phyloP scores from a whole-genome alignment of 163 green algal genomes.

The Prototheca stagnorum region DNA sequence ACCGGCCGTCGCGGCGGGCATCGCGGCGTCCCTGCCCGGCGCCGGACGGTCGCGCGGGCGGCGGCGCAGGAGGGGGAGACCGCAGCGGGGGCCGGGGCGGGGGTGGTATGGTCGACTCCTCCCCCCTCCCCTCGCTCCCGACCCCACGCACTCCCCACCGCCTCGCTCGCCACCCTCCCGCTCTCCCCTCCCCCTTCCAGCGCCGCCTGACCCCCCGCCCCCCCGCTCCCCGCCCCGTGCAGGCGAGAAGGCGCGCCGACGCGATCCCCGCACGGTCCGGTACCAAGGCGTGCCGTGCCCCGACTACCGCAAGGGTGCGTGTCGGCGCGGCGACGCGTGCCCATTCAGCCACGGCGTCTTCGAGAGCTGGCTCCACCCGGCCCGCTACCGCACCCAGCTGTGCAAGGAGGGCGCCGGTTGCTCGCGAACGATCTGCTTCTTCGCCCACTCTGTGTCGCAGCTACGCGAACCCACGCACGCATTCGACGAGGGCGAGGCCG shows the following conservation, averaged over 20 bases:
- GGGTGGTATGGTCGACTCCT: no score
- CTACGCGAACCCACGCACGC: constrained; percentile 19
- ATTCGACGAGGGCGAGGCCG: background rate
- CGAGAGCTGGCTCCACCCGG: constrained; percentile 19
- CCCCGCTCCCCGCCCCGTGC: constrained; percentile 21
- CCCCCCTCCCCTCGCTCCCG: no score
- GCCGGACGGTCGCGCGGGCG: no score
- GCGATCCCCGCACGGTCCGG: constrained; percentile 13
- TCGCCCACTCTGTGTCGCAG: constrained; percentile 53
- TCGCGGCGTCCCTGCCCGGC: no score
- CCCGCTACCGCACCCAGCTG: constrained; percentile 44
- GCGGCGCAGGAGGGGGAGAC: background rate
- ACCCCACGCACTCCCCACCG: background rate
- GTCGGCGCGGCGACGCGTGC: constrained; percentile 12
- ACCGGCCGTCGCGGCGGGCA: no score
- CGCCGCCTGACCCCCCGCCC: constrained; percentile 69
- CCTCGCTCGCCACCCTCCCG: background rate
- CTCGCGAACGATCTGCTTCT: constrained; percentile 60
- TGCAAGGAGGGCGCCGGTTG: constrained; percentile 64
- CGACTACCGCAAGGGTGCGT: constrained; percentile 21
- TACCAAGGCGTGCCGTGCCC: constrained; percentile 26
- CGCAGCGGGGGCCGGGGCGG: no score
- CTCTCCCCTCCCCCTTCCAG: background rate
- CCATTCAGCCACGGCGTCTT: constrained; percentile 16
- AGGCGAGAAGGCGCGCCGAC: constrained; percentile 25